Evolutionary conservation across 805 yeast species (phyloP).

Genomic region (Ogataea degrootiae): DNA sequence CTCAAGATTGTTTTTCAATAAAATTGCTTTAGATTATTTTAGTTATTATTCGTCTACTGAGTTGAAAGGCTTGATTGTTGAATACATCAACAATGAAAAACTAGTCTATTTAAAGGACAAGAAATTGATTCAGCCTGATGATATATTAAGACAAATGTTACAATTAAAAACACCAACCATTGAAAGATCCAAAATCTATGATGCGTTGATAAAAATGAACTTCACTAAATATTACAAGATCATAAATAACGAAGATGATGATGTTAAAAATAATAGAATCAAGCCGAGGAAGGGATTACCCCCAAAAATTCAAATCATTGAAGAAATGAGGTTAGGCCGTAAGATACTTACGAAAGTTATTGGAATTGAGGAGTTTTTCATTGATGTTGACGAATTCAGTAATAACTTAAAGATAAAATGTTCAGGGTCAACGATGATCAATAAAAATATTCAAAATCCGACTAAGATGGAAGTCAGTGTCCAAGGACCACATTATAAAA

Average conservation of each 20-base stretch:
- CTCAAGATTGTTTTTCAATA: constrained; percentile 39
- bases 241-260: constrained; percentile 34
- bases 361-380: constrained; percentile 62
- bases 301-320: constrained; percentile 61
- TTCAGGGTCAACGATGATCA: constrained; percentile 82
- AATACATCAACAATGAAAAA: constrained; percentile 50
- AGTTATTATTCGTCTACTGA: constrained; percentile 49
- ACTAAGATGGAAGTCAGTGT: constrained; percentile 66
- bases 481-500: constrained; percentile 82
- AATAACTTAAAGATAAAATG: constrained; percentile 71
- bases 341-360: constrained; percentile 71
- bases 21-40: constrained; percentile 33
- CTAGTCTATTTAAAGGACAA: constrained; percentile 51
- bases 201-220: constrained; percentile 34
- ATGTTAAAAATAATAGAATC: constrained; percentile 20
- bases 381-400: constrained; percentile 63
- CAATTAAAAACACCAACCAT: constrained; percentile 18
- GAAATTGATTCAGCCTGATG: constrained; percentile 52
- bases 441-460: constrained; percentile 52
- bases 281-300: constrained; percentile 56
- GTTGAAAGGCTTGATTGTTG: constrained; percentile 45
- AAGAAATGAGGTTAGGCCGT: constrained; percentile 77
- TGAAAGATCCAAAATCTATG: constrained; percentile 42
- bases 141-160: constrained; percentile 22
- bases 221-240: constrained; percentile 50